Percentiles rank a stretch among this genome's conserved stretches.
phyloP scores from a whole-genome alignment of 2,329 filamentous ascomycete genomes.

The Hortaea werneckii region DNA sequence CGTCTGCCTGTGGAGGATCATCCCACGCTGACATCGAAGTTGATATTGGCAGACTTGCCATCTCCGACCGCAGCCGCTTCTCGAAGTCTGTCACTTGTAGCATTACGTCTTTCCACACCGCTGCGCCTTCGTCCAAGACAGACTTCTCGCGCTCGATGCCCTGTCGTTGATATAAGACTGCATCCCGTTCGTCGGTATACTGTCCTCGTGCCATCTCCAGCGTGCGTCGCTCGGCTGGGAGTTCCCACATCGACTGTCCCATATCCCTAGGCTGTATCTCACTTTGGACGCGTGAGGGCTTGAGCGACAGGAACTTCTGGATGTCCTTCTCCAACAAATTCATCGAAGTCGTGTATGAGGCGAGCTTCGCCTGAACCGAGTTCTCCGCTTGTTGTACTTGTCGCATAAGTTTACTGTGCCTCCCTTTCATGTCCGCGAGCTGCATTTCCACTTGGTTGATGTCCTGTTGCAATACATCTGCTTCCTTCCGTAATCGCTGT shows the following conservation, averaged over 20 bases:
- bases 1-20: slow-evolving; percentile 10
- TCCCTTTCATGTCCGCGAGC: slow-evolving; percentile 50
- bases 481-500: slow-evolving; percentile 40
- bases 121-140: slow-evolving; percentile 57
- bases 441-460: slow-evolving; percentile 57
- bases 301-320: slow-evolving; percentile 40
- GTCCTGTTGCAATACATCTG: slow-evolving; percentile 46
- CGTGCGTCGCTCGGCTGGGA: slow-evolving; percentile 57
- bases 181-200: slow-evolving; percentile 54
- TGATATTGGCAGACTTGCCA: slow-evolving; percentile 28
- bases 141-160: slow-evolving; percentile 51
- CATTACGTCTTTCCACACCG: slow-evolving; percentile 56
- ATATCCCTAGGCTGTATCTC: slow-evolving; percentile 7
- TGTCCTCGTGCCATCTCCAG: slow-evolving; percentile 60
- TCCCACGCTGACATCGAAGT: slow-evolving; percentile 20
- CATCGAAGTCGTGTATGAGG: slow-evolving; percentile 59
- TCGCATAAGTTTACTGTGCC: slow-evolving; percentile 48
- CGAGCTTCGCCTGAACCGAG: slow-evolving; percentile 58
- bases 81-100: slow-evolving; percentile 56
- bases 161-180: slow-evolving; percentile 45
- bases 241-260: slow-evolving; percentile 29
- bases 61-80: slow-evolving; percentile 46
- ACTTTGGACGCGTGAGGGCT: slow-evolving; percentile 6
- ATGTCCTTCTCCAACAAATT: slow-evolving; percentile 56
- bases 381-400: slow-evolving; percentile 55